These are phyloP conservation scores for Penicillium coffeae DNA, from an alignment of 495 filamentous ascomycete genomes.

Conservation along the genomic window DNA sequence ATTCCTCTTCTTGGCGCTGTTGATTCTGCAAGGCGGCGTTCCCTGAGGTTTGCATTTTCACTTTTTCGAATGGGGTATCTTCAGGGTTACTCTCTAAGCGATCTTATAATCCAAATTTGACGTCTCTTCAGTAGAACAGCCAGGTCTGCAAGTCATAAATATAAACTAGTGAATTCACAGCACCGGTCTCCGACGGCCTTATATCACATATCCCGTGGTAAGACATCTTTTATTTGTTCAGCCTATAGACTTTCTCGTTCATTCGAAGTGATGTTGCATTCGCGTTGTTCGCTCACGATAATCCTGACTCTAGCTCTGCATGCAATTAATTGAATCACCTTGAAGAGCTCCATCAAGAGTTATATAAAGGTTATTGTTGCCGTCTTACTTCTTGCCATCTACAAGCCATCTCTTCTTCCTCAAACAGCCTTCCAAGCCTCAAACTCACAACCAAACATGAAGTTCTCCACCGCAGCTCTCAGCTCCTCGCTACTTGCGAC, in stretches of 20 bases:
- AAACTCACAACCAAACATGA: constrained; percentile 19
- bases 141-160: background rate
- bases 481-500: constrained; percentile 20
- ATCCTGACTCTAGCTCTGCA: background rate
- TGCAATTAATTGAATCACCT: no score
- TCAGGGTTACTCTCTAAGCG: no score
- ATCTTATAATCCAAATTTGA: no score
- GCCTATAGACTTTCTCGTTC: background rate
- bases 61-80: no score
- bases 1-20: no score
- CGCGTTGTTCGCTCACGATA: background rate
- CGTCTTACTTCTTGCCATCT: no score
- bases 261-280: background rate
- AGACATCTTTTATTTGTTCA: background rate
- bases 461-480: constrained; percentile 16
- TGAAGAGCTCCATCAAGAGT: no score
- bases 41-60: no score
- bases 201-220: background rate
- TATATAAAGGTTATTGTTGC: no score
- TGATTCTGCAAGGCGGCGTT: no score
- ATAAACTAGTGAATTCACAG: background rate
- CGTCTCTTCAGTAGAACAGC: no score
- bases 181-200: background rate
- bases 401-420: background rate
- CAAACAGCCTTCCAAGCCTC: no score